phyloP scores from a whole-genome alignment of 2,329 filamentous ascomycete species.

The Fonsecaea pedrosoi region DNA sequence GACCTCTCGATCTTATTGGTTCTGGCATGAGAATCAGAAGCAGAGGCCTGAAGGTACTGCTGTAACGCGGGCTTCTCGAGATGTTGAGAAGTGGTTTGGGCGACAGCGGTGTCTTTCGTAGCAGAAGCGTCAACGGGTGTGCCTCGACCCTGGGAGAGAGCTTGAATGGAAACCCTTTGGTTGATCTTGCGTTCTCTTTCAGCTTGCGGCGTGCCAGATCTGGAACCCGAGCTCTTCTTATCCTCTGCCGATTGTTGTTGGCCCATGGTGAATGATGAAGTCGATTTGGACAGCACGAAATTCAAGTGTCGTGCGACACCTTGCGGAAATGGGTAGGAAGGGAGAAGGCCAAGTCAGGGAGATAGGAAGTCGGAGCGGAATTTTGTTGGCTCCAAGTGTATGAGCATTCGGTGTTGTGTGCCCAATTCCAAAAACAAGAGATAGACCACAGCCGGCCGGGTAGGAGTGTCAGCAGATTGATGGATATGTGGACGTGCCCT shows the following conservation, averaged over 20 bases:
- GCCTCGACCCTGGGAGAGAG: constrained; percentile 49
- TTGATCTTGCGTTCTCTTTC: constrained; percentile 48
- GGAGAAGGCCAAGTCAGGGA: constrained; percentile 26
- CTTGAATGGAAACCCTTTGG: constrained; percentile 51
- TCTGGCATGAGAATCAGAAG: constrained; percentile 43
- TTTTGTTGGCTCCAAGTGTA: constrained; percentile 33
- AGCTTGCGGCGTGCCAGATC: constrained; percentile 34
- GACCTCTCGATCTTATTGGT: constrained; percentile 34
- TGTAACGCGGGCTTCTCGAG: constrained; percentile 46
- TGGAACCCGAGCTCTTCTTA: constrained; percentile 31
- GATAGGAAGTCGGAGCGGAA: constrained; percentile 37
- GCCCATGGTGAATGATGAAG: constrained; percentile 36
- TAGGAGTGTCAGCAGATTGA: constrained; percentile 7
- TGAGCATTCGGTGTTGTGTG: constrained; percentile 31
- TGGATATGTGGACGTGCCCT: constrained; percentile 6
- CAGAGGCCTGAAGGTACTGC: constrained; percentile 51
- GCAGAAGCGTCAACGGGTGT: constrained; percentile 53
- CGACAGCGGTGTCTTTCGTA: constrained; percentile 52
- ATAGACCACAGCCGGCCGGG: background rate
- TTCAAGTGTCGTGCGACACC: constrained; percentile 32
- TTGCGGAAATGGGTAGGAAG: constrained; percentile 12
- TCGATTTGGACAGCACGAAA: constrained; percentile 8
- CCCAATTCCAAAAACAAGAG: background rate
- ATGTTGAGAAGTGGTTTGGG: constrained; percentile 47
- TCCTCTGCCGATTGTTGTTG: constrained; percentile 39